phyloP scores from a whole-genome alignment of 2,329 filamentous ascomycete genomes.

The Berkeleyomyces rouxiae region DNA sequence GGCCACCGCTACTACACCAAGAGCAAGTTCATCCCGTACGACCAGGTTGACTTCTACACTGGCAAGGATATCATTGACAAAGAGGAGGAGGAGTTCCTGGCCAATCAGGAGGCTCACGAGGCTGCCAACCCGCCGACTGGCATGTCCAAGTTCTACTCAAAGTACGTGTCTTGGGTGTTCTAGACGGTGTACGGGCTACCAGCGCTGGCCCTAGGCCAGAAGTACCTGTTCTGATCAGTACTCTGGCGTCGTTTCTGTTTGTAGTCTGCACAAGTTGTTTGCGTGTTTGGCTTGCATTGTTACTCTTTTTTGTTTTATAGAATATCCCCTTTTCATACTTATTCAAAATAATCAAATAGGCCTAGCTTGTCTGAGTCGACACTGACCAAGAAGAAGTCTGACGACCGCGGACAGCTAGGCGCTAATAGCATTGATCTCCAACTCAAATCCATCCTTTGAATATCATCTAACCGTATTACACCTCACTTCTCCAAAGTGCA shows the following conservation, averaged over 20 bases:
- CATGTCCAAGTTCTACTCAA: slow-evolving; percentile 12
- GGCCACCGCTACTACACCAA: slow-evolving; percentile 46
- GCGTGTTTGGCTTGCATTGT: not conserved
- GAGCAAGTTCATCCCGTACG: slow-evolving; percentile 36
- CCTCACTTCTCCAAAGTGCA: too few species aligned
- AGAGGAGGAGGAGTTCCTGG: slow-evolving; percentile 54
- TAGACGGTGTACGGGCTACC: not conserved
- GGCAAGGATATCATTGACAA: slow-evolving; percentile 59
- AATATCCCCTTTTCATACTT: not conserved
- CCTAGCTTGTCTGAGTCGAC: too few species aligned
- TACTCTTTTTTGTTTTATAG: not conserved
- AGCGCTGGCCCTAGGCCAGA: not conserved
- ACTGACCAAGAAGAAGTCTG: too few species aligned
- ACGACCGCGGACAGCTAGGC: too few species aligned
- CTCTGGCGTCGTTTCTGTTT: too few species aligned
- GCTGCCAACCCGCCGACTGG: slow-evolving; percentile 14
- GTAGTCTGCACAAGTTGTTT: too few species aligned
- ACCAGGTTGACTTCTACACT: slow-evolving; percentile 50
- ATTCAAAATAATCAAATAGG: not conserved
- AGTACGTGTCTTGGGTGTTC: slow-evolving; percentile 15
- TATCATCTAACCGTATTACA: too few species aligned
- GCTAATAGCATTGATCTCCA: too few species aligned
- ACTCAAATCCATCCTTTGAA: too few species aligned
- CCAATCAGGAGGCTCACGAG: slow-evolving; percentile 19
- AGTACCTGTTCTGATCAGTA: not conserved